Base-by-base conservation (phyloP, 352 stramenopile genomes). In the Phytophthora europaea region DNA sequence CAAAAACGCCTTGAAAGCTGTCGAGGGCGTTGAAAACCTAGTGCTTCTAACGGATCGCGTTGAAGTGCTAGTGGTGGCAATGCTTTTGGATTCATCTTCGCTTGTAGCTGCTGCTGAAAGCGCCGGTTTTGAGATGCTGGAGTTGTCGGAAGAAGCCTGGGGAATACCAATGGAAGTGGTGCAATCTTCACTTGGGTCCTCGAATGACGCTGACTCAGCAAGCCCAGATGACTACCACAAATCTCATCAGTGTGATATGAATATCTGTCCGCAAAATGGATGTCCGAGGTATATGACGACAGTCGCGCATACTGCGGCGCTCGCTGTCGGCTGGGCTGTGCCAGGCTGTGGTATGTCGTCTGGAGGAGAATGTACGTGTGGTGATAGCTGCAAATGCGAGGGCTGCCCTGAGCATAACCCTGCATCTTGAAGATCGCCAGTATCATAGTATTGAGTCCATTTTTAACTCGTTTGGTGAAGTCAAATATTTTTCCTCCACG, bases 331-430 rank as follows among this genome's bases (percentile, higher is more conserved):
- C 3, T 96, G 89, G 89, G 73, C 82, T 6, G 85, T 96, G 5
- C 86, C 89, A 48, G 89, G 89, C 0, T 96, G 89, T 53, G 89
- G 83, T 4, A 96, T 96, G 89, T 79, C 81, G 1, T 89, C 75
- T 73, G 89, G 89, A 6, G 84, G 85, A 50, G 88, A 96, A 58
- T 96, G 89, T 61, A 95, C 83, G 0, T 96, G 89, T 20, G 89
- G 87, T 8, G 88, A 94, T 66, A 79, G 74, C 36, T 96, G 89
- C 64, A 91, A 92, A 54, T 96, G 88, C 65, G 76, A 70, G 20
- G 89, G 89, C 15, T 96, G 89, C 72, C 88, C 89, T 22, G 67
- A 89, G 64, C 89, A 96, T 69, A 94, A 96, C 52, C 89, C 89
- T 10, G 70, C 5, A 10, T 67, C 76, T 13, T 80, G 61, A 79